A percentile compares a stretch with the other conserved stretches of the same genome.
Conservation (phyloP, 345 rosid genomes). For the Hirschfeldia incana region DNA sequence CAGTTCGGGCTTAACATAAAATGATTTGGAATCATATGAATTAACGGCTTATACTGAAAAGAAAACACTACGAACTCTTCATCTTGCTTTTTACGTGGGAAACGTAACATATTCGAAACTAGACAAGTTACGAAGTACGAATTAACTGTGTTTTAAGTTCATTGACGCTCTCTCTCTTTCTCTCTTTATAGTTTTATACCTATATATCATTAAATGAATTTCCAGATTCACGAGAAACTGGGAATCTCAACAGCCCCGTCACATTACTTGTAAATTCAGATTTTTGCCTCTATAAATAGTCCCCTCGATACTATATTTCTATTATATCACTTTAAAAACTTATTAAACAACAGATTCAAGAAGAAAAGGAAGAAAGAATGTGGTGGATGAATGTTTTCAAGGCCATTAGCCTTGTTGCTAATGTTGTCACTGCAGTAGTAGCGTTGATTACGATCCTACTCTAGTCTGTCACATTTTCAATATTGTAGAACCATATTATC, state of each 20-base stretch:
- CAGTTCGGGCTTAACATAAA: background rate
- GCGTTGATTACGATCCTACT: background rate
- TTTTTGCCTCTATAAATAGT: background rate
- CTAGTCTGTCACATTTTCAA: background rate
- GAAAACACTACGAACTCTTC: background rate
- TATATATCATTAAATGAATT: background rate
- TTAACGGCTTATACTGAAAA: background rate
- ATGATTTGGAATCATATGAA: background rate
- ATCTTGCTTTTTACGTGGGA: background rate
- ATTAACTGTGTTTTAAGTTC: background rate
- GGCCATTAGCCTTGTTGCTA: background rate
- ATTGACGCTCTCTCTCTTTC: background rate
- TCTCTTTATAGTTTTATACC: background rate
- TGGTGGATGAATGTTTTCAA: background rate
- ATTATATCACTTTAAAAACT: background rate
- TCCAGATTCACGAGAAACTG: slow-evolving; percentile 1
- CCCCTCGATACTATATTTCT: background rate
- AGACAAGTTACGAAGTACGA: background rate
- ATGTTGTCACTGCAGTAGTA: background rate
- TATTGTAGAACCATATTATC: background rate
- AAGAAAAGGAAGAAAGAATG: background rate
- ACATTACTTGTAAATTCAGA: background rate
- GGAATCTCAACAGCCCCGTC: background rate
- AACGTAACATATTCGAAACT: background rate
- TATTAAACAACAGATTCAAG: background rate